A percentile compares a stretch with the other conserved stretches of the same genome.
These are phyloP conservation scores for Tuber magnatum DNA, from an alignment of 495 filamentous ascomycete species.

Conservation along the genomic window DNA sequence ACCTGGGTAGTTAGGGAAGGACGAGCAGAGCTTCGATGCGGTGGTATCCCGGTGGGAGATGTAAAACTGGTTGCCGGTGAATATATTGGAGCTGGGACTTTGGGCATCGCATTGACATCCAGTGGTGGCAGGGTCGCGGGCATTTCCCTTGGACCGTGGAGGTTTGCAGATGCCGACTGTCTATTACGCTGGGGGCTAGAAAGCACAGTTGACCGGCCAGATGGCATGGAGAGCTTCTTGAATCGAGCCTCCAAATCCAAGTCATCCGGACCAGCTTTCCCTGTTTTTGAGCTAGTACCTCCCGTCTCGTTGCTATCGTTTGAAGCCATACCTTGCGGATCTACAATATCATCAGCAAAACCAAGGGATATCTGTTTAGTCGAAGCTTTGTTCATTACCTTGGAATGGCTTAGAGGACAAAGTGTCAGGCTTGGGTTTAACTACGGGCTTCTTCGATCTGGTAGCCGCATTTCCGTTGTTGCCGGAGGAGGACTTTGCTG, in stretches of 20 bases:
- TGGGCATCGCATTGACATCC: constrained; percentile 35
- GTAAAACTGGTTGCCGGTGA: constrained; percentile 37
- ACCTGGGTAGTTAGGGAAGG: constrained; percentile 10
- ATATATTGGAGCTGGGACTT: constrained; percentile 37
- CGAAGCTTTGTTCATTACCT: constrained; percentile 6
- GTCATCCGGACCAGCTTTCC: constrained; percentile 10
- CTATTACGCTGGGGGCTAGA: constrained; percentile 5
- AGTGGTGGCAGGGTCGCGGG: constrained; percentile 24
- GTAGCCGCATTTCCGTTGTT: constrained; percentile 2
- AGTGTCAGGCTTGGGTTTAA: constrained; percentile 31
- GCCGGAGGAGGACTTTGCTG: neutral
- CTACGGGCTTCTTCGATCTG: constrained; percentile 24
- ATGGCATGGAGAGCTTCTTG: constrained; percentile 19
- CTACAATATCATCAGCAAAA: constrained; percentile 23
- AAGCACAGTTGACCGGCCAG: constrained; percentile 10
- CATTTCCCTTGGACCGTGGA: constrained; percentile 25
- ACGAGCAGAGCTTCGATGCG: constrained; percentile 23
- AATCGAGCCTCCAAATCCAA: constrained; percentile 28
- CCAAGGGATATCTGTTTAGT: neutral
- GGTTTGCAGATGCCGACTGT: constrained; percentile 4
- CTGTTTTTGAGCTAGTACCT: constrained; percentile 10
- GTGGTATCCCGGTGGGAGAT: constrained; percentile 27
- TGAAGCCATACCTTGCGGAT: constrained; percentile 7
- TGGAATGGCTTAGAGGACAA: constrained; percentile 17
- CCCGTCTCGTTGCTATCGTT: neutral